A percentile compares a stretch with the other conserved stretches of the same genome.
These are phyloP conservation scores for Danielozyma ontarioensis DNA, from an alignment of 805 yeast genomes.

Conservation along the genomic window DNA sequence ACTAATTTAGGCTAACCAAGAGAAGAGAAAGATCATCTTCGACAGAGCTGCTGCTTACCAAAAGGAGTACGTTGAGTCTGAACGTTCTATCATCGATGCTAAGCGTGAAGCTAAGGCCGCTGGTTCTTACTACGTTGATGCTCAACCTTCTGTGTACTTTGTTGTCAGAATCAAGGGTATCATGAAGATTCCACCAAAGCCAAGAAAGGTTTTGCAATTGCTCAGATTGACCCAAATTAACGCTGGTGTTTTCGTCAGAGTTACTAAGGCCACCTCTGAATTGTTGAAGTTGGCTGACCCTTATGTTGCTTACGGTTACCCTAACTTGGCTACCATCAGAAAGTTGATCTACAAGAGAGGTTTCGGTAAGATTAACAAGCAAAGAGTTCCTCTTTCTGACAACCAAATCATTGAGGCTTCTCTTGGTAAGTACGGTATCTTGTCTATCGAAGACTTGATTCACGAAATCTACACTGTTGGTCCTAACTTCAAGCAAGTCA, in stretches of 20 bases:
- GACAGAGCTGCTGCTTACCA: constrained; percentile 96
- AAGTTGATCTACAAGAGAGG: constrained; percentile 96
- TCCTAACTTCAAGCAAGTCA: constrained; percentile 97
- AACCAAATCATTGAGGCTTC: constrained; percentile 82
- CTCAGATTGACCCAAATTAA: constrained; percentile 90
- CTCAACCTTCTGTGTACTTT: constrained; percentile 90
- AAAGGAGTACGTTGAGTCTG: constrained; percentile 89
- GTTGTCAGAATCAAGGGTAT: constrained; percentile 99
- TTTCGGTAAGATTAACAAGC: constrained; percentile 94
- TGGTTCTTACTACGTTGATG: constrained; percentile 92
- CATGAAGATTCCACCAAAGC: constrained; percentile 97
- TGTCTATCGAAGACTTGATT: constrained; percentile 87
- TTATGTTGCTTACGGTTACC: constrained; percentile 97
- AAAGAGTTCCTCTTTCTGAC: constrained; percentile 86
- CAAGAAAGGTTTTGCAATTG: constrained; percentile 96
- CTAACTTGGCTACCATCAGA: constrained; percentile 86
- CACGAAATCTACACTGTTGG: constrained; percentile 96
- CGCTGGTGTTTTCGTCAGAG: constrained; percentile 91
- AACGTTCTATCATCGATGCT: constrained; percentile 80
- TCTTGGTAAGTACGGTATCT: constrained; percentile 90
- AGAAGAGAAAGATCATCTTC: constrained; percentile 65
- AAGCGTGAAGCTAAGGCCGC: constrained; percentile 91
- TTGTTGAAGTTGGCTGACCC: constrained; percentile 92
- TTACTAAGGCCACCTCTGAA: constrained; percentile 93
- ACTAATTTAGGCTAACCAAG: constrained; percentile 38